Evolutionary conservation across 306 rosid genomes (phyloP).

Genomic region (Benincasa hispida): DNA sequence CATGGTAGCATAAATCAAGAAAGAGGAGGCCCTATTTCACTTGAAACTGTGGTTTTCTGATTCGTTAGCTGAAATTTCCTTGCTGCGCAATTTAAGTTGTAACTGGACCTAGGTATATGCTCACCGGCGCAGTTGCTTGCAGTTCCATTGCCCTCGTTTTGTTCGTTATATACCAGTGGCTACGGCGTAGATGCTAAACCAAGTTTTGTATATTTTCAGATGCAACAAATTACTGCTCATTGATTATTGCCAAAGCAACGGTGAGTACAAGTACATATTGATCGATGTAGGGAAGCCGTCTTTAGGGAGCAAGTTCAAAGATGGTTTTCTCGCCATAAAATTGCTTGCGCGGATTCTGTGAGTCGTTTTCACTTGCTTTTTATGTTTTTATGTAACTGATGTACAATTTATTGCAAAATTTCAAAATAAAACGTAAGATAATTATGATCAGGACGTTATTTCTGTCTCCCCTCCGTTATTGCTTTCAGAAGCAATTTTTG

Average conservation of each 20-base stretch:
- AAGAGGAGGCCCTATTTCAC: neutral
- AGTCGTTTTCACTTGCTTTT: slow-evolving; percentile 14
- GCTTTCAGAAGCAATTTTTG: neutral
- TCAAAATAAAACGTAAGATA: neutral
- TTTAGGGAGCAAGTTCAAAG: slow-evolving; percentile 75
- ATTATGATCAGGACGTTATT: neutral
- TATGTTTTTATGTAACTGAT: neutral
- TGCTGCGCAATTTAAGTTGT: neutral
- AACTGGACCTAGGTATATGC: neutral
- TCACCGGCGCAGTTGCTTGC: neutral
- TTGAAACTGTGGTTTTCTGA: neutral
- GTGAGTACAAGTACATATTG: slow-evolving; percentile 39
- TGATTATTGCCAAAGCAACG: slow-evolving; percentile 51
- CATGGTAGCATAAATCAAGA: neutral
- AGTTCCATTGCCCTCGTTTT: neutral
- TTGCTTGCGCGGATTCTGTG: slow-evolving; percentile 75
- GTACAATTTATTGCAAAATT: neutral
- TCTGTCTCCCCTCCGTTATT: neutral
- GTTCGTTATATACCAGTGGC: neutral
- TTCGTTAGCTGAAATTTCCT: neutral
- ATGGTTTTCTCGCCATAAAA: slow-evolving; percentile 65
- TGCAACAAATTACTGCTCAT: slow-evolving; percentile 74
- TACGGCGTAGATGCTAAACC: neutral
- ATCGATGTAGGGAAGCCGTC: slow-evolving; percentile 88
- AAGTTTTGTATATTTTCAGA: slow-evolving; percentile 23